phyloP scores from a whole-genome alignment of 768 basidiomycete species.

The Chlorophyllum brunneum region DNA sequence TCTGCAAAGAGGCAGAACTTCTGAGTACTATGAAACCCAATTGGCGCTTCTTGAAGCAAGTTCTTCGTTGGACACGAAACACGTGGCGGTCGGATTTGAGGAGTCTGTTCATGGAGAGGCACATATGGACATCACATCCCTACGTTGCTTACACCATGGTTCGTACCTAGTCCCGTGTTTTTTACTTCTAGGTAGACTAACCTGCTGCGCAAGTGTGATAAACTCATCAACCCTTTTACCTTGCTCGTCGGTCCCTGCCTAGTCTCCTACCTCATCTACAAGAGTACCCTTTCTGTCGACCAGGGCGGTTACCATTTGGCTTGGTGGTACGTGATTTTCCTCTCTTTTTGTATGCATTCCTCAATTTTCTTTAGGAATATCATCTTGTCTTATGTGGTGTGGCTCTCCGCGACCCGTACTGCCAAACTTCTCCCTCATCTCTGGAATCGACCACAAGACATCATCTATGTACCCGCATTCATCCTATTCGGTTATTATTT shows the following conservation, averaged over 20 bases:
- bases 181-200: conserved; percentile 49
- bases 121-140: conserved; percentile 87
- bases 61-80: conserved; percentile 89
- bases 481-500: conserved; percentile 93
- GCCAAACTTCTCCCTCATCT: conserved; percentile 83
- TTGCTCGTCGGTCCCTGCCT: conserved; percentile 81
- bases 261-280: conserved; percentile 72
- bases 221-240: conserved; percentile 83
- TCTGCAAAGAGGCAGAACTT: conserved; percentile 80
- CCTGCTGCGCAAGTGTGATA: conserved; percentile 23
- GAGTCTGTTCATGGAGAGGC: conserved; percentile 82
- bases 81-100: conserved; percentile 91
- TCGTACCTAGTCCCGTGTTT: conserved; percentile 33
- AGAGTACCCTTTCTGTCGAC: conserved; percentile 64
- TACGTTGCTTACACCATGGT: conserved; percentile 96
- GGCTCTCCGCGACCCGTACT: conserved; percentile 69
- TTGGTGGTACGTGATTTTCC: conserved; percentile 58
- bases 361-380: conserved; percentile 51
- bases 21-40: conserved; percentile 95
- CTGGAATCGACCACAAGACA: conserved; percentile 70
- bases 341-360: not conserved
- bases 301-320: conserved; percentile 79
- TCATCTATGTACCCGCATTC: conserved; percentile 82
- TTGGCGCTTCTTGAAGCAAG: conserved; percentile 94
- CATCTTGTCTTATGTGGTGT: conserved; percentile 60